Evolutionary conservation across 495 filamentous ascomycete species (phyloP), one percentile per base, ranked within the genome.

Genomic region (Clavariopsis aquatica): DNA sequence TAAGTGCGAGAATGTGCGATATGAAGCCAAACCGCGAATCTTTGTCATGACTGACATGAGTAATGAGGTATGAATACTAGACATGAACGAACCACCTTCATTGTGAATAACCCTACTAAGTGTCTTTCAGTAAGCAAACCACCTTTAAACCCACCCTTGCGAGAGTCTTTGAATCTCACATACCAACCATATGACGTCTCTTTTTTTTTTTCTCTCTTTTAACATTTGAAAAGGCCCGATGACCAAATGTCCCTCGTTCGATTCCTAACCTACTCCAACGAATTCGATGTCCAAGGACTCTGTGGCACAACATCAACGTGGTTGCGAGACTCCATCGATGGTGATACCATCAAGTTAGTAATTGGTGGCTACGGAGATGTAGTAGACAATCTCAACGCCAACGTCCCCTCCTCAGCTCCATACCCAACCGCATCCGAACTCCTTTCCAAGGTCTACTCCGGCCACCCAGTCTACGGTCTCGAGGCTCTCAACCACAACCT

Each of bases 41-140:
- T 60, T 60, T 45, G 43, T 60, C 26, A 19, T 49, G 27, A 60
- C 57, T 6, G 57, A 60, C 24, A 51, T 60, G n/a, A 43, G 28
- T 26, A 60, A 60, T 20, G 57, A 60, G 31, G 31, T 34, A 34
- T 12, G 31, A 34, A 34, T 12, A 34, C 31, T 6, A 6, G 12
- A 5, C 31, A 34, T 34, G 5, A 34, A 12, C 12, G 31, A 6
- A 34, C 31, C 31, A 6, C 31, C 12, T 6, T 12, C 31, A 6
- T 34, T 34, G 6, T 34, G 31, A 6, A 12, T 6, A 34, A 5
- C 5, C 12, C 31, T 34, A 34, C 31, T 34, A 12, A 34, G 6
- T 12, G 12, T 34, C 12, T 34, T 34, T 5, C 31, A 34, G 31
- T 34, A 34, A 34, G 31, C 31, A 34, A 5, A 34, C 31, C 12